Evolutionary conservation across 352 stramenopile species (phyloP).

Genomic region (Phytopythium boreale): DNA sequence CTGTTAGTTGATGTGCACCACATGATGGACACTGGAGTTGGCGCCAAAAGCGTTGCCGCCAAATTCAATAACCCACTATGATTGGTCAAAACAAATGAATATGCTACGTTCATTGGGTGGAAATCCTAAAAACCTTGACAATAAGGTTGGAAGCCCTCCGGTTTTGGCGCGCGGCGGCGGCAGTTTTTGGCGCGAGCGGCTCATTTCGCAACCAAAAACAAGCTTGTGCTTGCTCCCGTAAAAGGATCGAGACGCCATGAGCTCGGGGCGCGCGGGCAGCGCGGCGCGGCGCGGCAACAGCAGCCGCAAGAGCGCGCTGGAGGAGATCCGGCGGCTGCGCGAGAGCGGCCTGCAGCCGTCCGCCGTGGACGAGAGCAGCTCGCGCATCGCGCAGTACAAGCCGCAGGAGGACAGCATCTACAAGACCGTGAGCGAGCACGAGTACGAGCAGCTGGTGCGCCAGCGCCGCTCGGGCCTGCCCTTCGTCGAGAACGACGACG

Average conservation of each 20-base stretch:
- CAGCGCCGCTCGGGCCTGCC: slow-evolving; percentile 72
- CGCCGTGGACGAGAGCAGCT: slow-evolving; percentile 14
- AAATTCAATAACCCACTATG: not conserved
- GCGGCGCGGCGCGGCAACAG: slow-evolving; percentile 32
- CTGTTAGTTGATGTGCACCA: not conserved
- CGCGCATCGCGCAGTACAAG: slow-evolving; percentile 71
- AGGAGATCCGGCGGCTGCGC: slow-evolving; percentile 76
- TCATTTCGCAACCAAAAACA: not conserved
- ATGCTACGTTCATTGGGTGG: not conserved
- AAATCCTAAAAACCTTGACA: not conserved
- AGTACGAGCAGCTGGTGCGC: slow-evolving; percentile 84
- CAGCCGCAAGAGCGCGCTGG: slow-evolving; percentile 50
- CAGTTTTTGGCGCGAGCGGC: slow-evolving; percentile 8
- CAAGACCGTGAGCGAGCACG: slow-evolving; percentile 80
- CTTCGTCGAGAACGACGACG: slow-evolving; percentile 86
- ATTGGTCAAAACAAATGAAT: not conserved
- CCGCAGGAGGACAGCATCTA: slow-evolving; percentile 78
- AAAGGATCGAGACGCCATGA: slow-evolving; percentile 35
- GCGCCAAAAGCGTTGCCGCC: not conserved
- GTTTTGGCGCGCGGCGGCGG: slow-evolving; percentile 5
- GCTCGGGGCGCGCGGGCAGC: slow-evolving; percentile 40
- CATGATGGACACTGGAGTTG: not conserved
- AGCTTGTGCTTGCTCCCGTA: too few relatives aligned
- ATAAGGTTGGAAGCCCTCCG: not conserved
- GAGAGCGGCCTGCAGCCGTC: slow-evolving; percentile 21